Evolutionary conservation across 805 yeast species (phyloP), one percentile per base, ranked within the genome.

Genomic region (Scheffersomyces amazonensis): DNA sequence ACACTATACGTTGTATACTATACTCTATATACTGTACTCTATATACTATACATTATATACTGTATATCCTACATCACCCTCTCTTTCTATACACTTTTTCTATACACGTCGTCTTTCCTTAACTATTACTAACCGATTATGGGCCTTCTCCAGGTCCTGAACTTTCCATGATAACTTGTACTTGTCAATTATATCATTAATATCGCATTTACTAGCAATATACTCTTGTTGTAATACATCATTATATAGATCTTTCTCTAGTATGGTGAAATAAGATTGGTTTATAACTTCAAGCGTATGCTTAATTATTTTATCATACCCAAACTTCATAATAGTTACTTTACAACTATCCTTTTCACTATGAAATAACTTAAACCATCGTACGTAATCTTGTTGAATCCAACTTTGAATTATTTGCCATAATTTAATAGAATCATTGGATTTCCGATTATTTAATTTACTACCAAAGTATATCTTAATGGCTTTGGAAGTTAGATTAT

Each of bases 261-360:
- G 43, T 54, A 27, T 27, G 5, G 73, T 46, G 67, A 64, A 60
- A 62, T 77, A 53, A 46, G 75, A 31, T 52, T 35, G 55, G 47
- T 42, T 48, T 24, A 58, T 43, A 50, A 42, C 58, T 27, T 19
- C 34, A 35, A 47, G 52, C 52, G 79, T 73, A 53, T 33, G 48
- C 22, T 27, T 40, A 15, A 53, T 49, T 63, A 60, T 69, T 47
- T 27, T 42, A 10, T 35, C 39, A 4, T 62, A 42, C 0, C 81
- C 80, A 41, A 66, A 60, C 13, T 55, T 42, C 81, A 78, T 63
- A 13, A 71, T 45, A 42, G 66, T 59, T 1, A 66, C 44, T 17
- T 48, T 44, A 10, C 60, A 53, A 13, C 53, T 57, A 42, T 66
- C 65, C 2, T 48, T 47, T 36, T 71, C 69, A 18, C 49, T 37